Percentiles rank a stretch among this genome's conserved stretches.
phyloP scores from a whole-genome alignment of 306 rosid genomes.

The Vigna mungo region DNA sequence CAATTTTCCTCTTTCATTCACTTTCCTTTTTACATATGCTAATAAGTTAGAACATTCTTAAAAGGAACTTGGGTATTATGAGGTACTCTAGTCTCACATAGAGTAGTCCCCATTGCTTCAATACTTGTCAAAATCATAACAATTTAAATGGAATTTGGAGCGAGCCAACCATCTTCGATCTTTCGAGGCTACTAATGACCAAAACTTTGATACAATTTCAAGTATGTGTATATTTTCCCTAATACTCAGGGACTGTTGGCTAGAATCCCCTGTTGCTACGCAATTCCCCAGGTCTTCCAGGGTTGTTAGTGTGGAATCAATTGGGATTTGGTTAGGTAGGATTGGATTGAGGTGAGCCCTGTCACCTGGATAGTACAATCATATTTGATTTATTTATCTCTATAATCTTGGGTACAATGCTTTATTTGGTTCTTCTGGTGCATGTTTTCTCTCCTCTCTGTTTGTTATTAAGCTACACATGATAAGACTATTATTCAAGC shows the following conservation, averaged over 20 bases:
- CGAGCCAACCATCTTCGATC: background rate
- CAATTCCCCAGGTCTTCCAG: too few relatives aligned
- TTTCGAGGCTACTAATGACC: slow-evolving; percentile 1
- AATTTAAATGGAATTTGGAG: background rate
- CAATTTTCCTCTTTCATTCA: slow-evolving; percentile 9
- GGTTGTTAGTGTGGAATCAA: too few relatives aligned
- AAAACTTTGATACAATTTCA: background rate
- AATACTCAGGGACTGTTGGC: too few relatives aligned
- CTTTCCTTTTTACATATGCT: background rate
- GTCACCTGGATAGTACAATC: too few relatives aligned
- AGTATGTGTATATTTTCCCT: too few relatives aligned
- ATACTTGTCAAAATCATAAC: background rate
- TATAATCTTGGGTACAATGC: slow-evolving; percentile 7
- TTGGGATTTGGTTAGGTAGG: too few relatives aligned
- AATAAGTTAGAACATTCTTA: background rate
- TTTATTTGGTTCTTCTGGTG: slow-evolving; percentile 9
- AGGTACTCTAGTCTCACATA: too few relatives aligned
- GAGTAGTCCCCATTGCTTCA: too few relatives aligned
- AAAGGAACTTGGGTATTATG: too few relatives aligned
- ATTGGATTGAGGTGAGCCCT: too few relatives aligned
- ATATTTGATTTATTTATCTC: slow-evolving; percentile 1
- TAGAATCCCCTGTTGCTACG: too few relatives aligned
- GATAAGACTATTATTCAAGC: slow-evolving; percentile 14
- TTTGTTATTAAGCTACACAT: slow-evolving; percentile 20
- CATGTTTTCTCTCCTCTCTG: slow-evolving; percentile 9